Base-by-base conservation (phyloP, 306 rosid species). In the Casuarina cunninghamiana region DNA sequence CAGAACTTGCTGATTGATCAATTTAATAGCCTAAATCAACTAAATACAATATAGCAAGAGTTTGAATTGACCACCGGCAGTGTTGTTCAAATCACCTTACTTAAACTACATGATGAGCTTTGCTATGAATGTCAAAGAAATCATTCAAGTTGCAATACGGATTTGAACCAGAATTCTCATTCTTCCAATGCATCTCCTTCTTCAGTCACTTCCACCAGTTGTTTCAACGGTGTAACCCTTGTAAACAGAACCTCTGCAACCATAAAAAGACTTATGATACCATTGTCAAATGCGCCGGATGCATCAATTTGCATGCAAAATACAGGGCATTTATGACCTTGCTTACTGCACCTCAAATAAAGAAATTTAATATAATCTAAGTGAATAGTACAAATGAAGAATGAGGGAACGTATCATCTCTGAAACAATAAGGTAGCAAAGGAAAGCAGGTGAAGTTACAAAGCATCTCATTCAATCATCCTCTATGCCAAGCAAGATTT, bases 161-260 rank as follows among this genome's bases (percentile, higher is more conserved):
- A 42, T 49, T 66, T 66, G 50, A 66, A 66, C 48, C 13, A 42
- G 0, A 66, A 21, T 41, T 38, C 58, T 81, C 73, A 85, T 72
- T 88, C 89, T 75, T 88, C 91, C 89, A 88, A 85, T 45, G 81
- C 86, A 19, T 88, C 87, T 51, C 86, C 86, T 63, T 74, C 86
- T 76, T 81, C 86, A 5, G 66, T 58, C 37, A 85, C 68, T 65
- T 78, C 78, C 0, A 77, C 87, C 74, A 55, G 70, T 44, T 88
- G 84, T 57, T 68, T 78, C 79, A 83, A 66, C 21, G 89, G 84
- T 5, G 81, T 88, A 5, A 88, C 76, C 86, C 75, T 85, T 9
- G 89, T 88, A 10, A 77, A 76, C n/a, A 85, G 84, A 55, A 88
- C 86, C 89, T 88, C 91, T 88, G 84, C 55, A 38, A 61, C 55